A percentile compares a stretch with the other conserved stretches of the same genome.
Conservation (phyloP, 345 rosid species). For the Euphorbia tirucalli region DNA sequence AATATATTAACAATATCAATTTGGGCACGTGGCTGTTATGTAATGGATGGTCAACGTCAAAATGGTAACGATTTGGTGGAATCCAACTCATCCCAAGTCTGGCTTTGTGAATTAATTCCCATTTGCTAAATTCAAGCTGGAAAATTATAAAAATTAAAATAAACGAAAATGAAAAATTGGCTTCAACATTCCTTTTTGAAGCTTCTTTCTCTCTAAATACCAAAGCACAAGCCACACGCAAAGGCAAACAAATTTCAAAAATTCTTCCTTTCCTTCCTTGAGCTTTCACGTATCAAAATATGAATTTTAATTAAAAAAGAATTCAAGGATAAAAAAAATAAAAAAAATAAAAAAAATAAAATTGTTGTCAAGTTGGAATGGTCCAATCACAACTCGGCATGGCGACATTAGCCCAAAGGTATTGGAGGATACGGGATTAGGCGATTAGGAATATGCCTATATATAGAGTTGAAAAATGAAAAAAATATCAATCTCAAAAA, state of each 20-base stretch:
- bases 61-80: too few relatives aligned
- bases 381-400: not conserved
- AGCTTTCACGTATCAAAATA: not conserved
- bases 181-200: not conserved
- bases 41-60: not conserved
- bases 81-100: not conserved
- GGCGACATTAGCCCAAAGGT: not conserved
- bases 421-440: not conserved
- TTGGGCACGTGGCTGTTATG: not conserved
- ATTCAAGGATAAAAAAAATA: not conserved
- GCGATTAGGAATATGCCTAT: not conserved
- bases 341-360: not conserved
- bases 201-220: not conserved
- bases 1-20: too few relatives aligned
- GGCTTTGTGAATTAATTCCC: not conserved
- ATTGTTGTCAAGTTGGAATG: not conserved
- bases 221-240: constrained; percentile 13
- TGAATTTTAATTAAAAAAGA: too few relatives aligned
- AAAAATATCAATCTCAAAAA: not conserved
- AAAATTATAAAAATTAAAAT: not conserved
- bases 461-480: not conserved
- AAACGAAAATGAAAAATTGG: not conserved
- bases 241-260: not conserved
- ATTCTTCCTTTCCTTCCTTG: not conserved
- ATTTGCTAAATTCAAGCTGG: not conserved